These are phyloP conservation scores for Bullera alba DNA, from an alignment of 768 basidiomycete genomes.

Conservation along the genomic window DNA sequence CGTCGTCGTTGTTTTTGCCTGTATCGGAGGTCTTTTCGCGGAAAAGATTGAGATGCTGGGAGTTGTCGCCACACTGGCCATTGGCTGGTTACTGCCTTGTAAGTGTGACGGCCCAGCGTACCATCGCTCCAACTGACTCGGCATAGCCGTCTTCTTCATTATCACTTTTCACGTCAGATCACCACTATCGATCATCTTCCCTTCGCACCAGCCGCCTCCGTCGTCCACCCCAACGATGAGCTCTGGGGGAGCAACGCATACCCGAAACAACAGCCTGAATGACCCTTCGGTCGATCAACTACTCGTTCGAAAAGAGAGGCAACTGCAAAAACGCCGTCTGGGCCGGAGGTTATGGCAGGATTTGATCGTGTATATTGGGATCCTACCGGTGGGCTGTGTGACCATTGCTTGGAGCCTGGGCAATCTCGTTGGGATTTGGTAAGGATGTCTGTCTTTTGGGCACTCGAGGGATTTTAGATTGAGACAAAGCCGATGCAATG, in stretches of 20 bases:
- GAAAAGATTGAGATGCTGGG: slow-evolving; percentile 38
- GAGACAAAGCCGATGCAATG: no score
- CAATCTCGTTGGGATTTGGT: slow-evolving; percentile 55
- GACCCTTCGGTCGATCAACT: slow-evolving; percentile 53
- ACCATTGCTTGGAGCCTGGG: slow-evolving; percentile 58
- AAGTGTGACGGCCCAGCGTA: slow-evolving; percentile 1
- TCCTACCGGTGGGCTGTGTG: slow-evolving; percentile 57
- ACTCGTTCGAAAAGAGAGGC: slow-evolving; percentile 75
- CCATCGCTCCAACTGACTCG: neutral
- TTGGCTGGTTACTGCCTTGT: slow-evolving; percentile 43
- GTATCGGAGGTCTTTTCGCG: slow-evolving; percentile 32
- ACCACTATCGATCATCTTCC: slow-evolving; percentile 75
- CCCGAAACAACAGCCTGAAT: slow-evolving; percentile 25
- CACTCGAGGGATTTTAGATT: neutral
- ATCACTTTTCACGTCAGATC: slow-evolving; percentile 74
- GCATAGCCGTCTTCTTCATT: slow-evolving; percentile 65
- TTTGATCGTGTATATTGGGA: slow-evolving; percentile 67
- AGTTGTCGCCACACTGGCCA: slow-evolving; percentile 26
- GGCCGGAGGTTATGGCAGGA: slow-evolving; percentile 74
- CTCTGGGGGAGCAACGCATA: slow-evolving; percentile 28
- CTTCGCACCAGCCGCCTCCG: slow-evolving; percentile 48
- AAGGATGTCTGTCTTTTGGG: neutral
- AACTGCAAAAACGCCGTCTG: slow-evolving; percentile 67
- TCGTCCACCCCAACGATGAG: neutral
- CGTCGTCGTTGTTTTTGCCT: slow-evolving; percentile 23